Conservation (phyloP, 805 yeast genomes). For the Kluyveromyces aestuarii region DNA sequence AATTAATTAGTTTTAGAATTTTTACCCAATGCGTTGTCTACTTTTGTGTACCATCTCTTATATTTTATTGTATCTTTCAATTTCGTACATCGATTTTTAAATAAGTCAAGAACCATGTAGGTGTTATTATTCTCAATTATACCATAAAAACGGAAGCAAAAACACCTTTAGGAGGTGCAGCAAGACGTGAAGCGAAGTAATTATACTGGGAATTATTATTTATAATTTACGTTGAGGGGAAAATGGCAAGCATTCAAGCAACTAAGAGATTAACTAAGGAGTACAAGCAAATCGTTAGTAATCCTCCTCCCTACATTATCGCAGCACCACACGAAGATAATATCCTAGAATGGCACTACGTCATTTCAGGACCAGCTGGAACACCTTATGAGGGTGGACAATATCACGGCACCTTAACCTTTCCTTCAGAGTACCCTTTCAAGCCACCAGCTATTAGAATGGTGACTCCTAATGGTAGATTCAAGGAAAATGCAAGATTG, state of each 20-base stretch:
- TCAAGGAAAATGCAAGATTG: constrained; percentile 67
- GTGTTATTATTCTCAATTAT: too few relatives aligned
- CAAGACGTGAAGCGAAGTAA: neutral
- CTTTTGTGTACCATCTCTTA: too few relatives aligned
- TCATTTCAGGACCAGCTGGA: constrained; percentile 84
- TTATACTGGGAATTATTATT: neutral
- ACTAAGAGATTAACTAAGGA: constrained; percentile 58
- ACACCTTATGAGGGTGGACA: constrained; percentile 84
- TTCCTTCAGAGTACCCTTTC: constrained; percentile 83
- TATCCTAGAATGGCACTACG: constrained; percentile 88
- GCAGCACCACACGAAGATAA: constrained; percentile 86
- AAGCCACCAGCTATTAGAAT: constrained; percentile 86
- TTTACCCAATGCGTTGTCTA: too few relatives aligned
- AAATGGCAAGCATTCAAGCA: constrained; percentile 38
- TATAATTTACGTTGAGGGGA: neutral
- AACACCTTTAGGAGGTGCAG: neutral
- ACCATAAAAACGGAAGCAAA: neutral
- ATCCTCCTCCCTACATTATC: constrained; percentile 74
- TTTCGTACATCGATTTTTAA: too few relatives aligned
- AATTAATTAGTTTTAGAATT: too few relatives aligned
- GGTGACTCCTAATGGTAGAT: constrained; percentile 86
- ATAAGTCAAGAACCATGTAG: too few relatives aligned
- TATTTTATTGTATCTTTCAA: too few relatives aligned
- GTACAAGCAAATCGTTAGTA: constrained; percentile 64
- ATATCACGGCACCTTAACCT: constrained; percentile 78